Base-by-base conservation (phyloP, 2,329 filamentous ascomycete genomes). In the Nothophoma quercina region DNA sequence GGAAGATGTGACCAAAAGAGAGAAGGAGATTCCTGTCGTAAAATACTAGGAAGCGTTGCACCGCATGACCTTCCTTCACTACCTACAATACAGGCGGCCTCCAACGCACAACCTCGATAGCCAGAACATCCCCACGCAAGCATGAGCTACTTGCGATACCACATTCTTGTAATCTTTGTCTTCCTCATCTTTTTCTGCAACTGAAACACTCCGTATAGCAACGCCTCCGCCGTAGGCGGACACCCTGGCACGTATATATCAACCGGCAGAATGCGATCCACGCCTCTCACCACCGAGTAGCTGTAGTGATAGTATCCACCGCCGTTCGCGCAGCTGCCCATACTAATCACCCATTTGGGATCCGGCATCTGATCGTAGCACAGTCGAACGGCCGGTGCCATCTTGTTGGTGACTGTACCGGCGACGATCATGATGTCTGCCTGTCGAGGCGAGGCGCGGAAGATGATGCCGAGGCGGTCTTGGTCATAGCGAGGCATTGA, bases 291-390 rank as follows among this genome's bases (percentile, higher is more conserved):
- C 33, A 91, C 89, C 63, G 82, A 85, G 76, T 93, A 93, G 73
- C 85, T 89, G 77, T 92, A 92, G 75, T 92, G 89, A 73, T 92
- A 92, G 78, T 92, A 92, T 42, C 89, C 89, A 44, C 89, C 89
- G 22, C 35, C 25, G 74, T 92, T 92, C 52, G 89, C 89, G 73
- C 89, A 93, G 67, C 85, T 89, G 7, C 89, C 89, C 89, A 93
- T 92, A 63, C 85, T 89, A 66, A 88, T 83, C 12, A 92, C 90
- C 90, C 90, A 96, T 68, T 88, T 84, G 18, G 91, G 91, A 22
- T 96, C 91, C 23, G 91, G 90, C 91, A 96, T 96, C 80, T 96
- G 91, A 76, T 96, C 91, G 78, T 96, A 96, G 57, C 93, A 88
- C 77, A 93, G 89, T 72, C 91, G 83, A 68, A 96, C 79, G 19